These are phyloP conservation scores for Xylariaceae sp. DNA, from an alignment of 2,329 filamentous ascomycete genomes.

Conservation along the genomic window DNA sequence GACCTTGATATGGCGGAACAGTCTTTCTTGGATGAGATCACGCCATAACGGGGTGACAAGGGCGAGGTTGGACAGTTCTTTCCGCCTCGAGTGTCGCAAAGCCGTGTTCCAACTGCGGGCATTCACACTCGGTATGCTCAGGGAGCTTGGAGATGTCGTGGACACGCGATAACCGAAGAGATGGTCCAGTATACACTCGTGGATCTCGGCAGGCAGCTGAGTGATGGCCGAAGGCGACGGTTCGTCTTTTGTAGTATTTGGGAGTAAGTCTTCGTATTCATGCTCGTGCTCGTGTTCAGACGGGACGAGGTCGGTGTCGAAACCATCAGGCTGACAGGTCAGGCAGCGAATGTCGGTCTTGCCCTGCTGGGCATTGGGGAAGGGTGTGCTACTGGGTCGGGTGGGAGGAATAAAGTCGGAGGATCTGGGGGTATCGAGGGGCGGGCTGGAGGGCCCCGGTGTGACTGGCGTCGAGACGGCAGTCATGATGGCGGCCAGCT, in stretches of 20 bases:
- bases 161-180: constrained; percentile 66
- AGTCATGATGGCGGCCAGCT: constrained; percentile 43
- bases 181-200: constrained; percentile 68
- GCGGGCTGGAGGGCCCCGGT: constrained; percentile 50
- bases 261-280: constrained; percentile 24
- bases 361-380: constrained; percentile 51
- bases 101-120: constrained; percentile 60
- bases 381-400: constrained; percentile 58
- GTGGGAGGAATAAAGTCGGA: constrained; percentile 47
- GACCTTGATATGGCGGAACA: constrained; percentile 73
- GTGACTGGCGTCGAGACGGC: constrained; percentile 52
- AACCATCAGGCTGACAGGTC: constrained; percentile 34
- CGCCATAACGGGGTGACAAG: constrained; percentile 63
- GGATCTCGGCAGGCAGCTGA: constrained; percentile 64
- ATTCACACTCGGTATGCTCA: constrained; percentile 48
- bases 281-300: too few species aligned
- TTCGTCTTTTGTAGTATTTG: constrained; percentile 23
- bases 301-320: constrained; percentile 23
- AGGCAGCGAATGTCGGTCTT: constrained; percentile 40
- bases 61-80: constrained; percentile 63
- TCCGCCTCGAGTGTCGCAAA: constrained; percentile 62
- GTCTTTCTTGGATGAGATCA: constrained; percentile 62
- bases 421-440: constrained; percentile 43
- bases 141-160: constrained; percentile 52
- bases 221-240: constrained; percentile 38